These are phyloP conservation scores for Zymoseptoria brevis DNA, from an alignment of 2,329 filamentous ascomycete genomes.

Conservation along the genomic window DNA sequence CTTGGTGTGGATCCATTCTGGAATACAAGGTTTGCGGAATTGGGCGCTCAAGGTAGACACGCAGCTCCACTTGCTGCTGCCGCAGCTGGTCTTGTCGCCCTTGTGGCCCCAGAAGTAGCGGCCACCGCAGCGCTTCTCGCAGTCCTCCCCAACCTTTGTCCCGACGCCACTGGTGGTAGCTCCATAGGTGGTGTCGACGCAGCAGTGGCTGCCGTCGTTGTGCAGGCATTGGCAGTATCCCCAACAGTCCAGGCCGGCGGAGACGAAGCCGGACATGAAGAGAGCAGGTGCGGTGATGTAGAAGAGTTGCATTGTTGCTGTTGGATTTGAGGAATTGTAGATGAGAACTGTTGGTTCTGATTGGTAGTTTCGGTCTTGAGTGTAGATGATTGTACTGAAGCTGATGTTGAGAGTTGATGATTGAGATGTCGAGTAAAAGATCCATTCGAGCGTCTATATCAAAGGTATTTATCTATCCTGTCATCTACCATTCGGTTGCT, in stretches of 20 bases:
- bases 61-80: not conserved
- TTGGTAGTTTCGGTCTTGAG: not conserved
- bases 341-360: not conserved
- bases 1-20: too few species aligned
- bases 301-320: not conserved
- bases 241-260: not conserved
- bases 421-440: not conserved
- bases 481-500: not conserved
- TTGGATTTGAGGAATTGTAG: not conserved
- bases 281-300: not conserved
- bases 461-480: not conserved
- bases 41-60: not conserved
- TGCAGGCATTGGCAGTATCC: not conserved
- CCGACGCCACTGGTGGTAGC: not conserved
- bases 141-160: not conserved
- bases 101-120: too few species aligned
- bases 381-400: not conserved
- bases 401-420: not conserved
- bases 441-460: not conserved
- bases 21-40: not conserved
- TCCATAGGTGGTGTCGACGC: not conserved
- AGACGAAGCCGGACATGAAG: not conserved
- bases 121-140: not conserved
- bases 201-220: not conserved
- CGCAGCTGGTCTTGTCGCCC: too few species aligned